Conservation (phyloP, 257 asterid species). For the Echites panduratus region DNA sequence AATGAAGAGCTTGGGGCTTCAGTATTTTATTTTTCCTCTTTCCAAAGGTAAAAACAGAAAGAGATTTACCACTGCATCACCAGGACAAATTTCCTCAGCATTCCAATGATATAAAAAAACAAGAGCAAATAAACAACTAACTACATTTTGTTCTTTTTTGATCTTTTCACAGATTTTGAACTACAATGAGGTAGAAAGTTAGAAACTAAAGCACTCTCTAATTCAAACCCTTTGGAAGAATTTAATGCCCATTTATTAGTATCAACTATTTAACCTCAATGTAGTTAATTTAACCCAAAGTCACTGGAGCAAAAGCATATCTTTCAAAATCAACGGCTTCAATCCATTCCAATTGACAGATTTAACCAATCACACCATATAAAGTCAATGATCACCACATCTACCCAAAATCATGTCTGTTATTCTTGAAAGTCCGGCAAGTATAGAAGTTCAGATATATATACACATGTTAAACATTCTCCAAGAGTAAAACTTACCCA, state of each 20-base stretch:
- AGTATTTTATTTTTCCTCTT: too few species aligned
- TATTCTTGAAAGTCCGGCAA: background rate
- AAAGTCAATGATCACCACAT: too few species aligned
- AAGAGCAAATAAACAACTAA: background rate
- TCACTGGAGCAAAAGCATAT: background rate
- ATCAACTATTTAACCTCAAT: too few species aligned
- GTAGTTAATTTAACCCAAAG: background rate
- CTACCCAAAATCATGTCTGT: too few species aligned
- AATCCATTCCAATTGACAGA: background rate
- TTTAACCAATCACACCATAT: background rate
- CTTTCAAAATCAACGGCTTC: background rate
- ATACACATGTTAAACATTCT: background rate
- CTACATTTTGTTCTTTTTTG: too few species aligned
- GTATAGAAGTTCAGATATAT: background rate
- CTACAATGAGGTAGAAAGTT: too few species aligned
- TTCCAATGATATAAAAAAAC: background rate
- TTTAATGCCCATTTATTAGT: background rate
- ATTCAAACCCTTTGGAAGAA: background rate
- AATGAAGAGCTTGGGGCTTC: background rate
- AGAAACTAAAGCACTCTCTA: background rate
- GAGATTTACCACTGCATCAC: too few species aligned
- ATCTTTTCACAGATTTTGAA: too few species aligned
- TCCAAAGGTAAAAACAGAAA: too few species aligned
- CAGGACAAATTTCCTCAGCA: too few species aligned
- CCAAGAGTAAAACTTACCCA: conserved; percentile 47